These are phyloP conservation scores for Laburnicola sp. DNA, from an alignment of 2,329 filamentous ascomycete genomes.

Conservation along the genomic window DNA sequence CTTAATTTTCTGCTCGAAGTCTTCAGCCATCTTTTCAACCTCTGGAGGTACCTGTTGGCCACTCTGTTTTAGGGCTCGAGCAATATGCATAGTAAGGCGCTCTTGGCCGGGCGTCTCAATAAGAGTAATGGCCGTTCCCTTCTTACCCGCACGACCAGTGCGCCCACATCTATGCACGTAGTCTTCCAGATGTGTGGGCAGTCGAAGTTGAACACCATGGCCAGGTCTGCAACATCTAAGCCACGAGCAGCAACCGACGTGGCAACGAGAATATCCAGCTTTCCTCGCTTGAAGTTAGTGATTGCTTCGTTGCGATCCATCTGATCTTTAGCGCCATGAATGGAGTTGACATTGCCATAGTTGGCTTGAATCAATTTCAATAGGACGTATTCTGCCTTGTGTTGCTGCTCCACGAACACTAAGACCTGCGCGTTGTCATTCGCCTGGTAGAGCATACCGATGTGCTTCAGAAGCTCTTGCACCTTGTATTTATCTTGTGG, in stretches of 20 bases:
- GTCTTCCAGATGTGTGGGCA: constrained; percentile 90
- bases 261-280: constrained; percentile 86
- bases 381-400: constrained; percentile 59
- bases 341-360: constrained; percentile 63
- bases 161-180: constrained; percentile 94
- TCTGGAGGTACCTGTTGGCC: constrained; percentile 78
- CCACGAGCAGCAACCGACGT: constrained; percentile 95
- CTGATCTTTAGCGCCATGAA: constrained; percentile 73
- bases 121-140: constrained; percentile 91
- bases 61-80: constrained; percentile 90
- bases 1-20: constrained; percentile 88
- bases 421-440: constrained; percentile 89
- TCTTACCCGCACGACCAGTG: constrained; percentile 92
- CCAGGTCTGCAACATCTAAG: constrained; percentile 92
- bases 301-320: constrained; percentile 41
- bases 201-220: constrained; percentile 94
- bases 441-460: constrained; percentile 81
- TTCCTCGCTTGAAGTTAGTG: constrained; percentile 61
- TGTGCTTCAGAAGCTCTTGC: constrained; percentile 76
- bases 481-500: constrained; percentile 73
- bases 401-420: constrained; percentile 90
- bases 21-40: constrained; percentile 62
- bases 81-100: constrained; percentile 83
- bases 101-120: constrained; percentile 91
- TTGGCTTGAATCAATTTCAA: constrained; percentile 35